These are phyloP conservation scores for Juglanconis juglandina DNA, from an alignment of 2,329 filamentous ascomycete species.

Conservation along the genomic window DNA sequence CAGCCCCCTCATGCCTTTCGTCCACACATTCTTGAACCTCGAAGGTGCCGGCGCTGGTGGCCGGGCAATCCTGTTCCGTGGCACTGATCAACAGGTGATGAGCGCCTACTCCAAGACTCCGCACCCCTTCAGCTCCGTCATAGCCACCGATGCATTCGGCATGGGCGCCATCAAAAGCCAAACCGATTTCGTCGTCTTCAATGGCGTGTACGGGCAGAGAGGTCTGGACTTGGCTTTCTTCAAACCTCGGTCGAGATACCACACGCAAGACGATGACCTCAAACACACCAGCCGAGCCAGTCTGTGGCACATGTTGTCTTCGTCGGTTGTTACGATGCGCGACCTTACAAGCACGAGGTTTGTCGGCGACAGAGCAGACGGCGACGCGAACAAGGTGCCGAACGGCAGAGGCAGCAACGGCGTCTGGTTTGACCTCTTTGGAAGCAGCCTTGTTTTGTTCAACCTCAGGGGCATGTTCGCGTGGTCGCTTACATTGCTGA, in stretches of 20 bases:
- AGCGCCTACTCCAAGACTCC: slow-evolving; percentile 68
- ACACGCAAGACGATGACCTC: slow-evolving; percentile 84
- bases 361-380: slow-evolving; percentile 53
- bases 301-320: slow-evolving; percentile 94
- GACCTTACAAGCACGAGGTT: slow-evolving; percentile 68
- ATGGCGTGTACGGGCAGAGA: slow-evolving; percentile 72
- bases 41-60: slow-evolving; percentile 93
- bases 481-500: slow-evolving; percentile 77
- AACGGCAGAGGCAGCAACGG: slow-evolving; percentile 65
- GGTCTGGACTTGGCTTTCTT: slow-evolving; percentile 93
- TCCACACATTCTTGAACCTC: slow-evolving; percentile 88
- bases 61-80: slow-evolving; percentile 80
- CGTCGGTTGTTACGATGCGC: slow-evolving; percentile 70
- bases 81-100: slow-evolving; percentile 82
- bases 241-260: slow-evolving; percentile 79
- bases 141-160: slow-evolving; percentile 81
- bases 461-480: slow-evolving; percentile 81
- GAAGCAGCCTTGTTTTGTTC: slow-evolving; percentile 73
- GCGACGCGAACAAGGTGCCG: slow-evolving; percentile 57
- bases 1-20: slow-evolving; percentile 74
- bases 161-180: slow-evolving; percentile 74
- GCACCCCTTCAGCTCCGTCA: slow-evolving; percentile 79
- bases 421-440: slow-evolving; percentile 95
- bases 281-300: slow-evolving; percentile 68
- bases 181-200: slow-evolving; percentile 86